A percentile compares a stretch with the other conserved stretches of the same genome.
Evolutionary conservation across 305 asterid species (phyloP).

Genomic region (Nicotiana rustica): DNA sequence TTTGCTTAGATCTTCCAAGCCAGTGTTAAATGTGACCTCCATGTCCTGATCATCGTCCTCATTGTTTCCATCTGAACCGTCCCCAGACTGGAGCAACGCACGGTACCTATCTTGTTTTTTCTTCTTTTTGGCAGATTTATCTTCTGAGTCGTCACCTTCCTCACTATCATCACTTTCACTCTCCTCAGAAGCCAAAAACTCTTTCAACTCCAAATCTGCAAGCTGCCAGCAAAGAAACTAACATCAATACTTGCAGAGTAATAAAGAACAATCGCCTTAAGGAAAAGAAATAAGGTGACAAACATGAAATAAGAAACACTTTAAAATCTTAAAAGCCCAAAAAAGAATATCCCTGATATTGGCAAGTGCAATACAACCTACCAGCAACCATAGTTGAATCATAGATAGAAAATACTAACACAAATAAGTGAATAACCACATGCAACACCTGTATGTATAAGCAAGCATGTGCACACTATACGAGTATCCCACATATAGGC

Average conservation of each 20-base stretch:
- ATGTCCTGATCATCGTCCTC: conserved; percentile 71
- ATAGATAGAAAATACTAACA: background rate
- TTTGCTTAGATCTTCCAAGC: conserved; percentile 86
- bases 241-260: conserved; percentile 3
- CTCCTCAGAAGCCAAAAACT: conserved; percentile 82
- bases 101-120: conserved; percentile 69
- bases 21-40: conserved; percentile 87
- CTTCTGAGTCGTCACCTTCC: conserved; percentile 48
- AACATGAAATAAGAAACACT: conserved; percentile 20
- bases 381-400: background rate
- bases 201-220: conserved; percentile 71
- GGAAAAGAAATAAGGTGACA: conserved; percentile 28
- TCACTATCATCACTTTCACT: conserved; percentile 67
- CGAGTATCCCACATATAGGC: no score
- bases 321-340: conserved; percentile 19
- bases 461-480: background rate
- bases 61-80: conserved; percentile 63
- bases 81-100: conserved; percentile 66
- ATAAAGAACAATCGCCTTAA: background rate
- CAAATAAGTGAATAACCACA: background rate
- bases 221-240: conserved; percentile 55
- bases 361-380: conserved; percentile 17
- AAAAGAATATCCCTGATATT: background rate
- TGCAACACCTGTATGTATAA: background rate
- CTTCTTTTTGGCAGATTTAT: conserved; percentile 50